Evolutionary conservation across 257 asterid genomes (phyloP).

Genomic region (Solanum chmielewskii): DNA sequence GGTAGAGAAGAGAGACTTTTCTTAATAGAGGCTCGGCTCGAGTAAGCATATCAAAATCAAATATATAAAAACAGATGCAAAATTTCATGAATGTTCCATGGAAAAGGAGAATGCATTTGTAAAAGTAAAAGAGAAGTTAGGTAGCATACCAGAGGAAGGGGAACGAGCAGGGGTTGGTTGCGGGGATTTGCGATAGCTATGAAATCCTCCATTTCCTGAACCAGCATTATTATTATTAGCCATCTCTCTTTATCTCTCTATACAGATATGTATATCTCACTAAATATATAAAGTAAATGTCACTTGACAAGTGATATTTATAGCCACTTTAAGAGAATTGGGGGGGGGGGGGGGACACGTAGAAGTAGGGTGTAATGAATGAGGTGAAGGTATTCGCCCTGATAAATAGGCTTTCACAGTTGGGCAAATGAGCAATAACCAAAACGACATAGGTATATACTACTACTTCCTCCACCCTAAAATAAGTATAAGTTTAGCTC

Average conservation of each 20-base stretch:
- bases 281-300: not conserved
- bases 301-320: not conserved
- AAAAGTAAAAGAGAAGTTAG: not conserved
- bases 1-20: not conserved
- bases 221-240: not conserved
- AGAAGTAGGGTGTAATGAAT: slow-evolving; percentile 47
- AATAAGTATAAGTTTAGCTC: not conserved
- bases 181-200: slow-evolving; percentile 40
- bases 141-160: not conserved
- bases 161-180: slow-evolving; percentile 5
- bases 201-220: slow-evolving; percentile 43
- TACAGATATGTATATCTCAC: not conserved
- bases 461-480: not conserved
- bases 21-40: not conserved
- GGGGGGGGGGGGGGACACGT: slow-evolving; percentile 11
- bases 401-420: slow-evolving; percentile 26
- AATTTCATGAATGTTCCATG: not conserved
- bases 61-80: not conserved
- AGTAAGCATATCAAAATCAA: not conserved
- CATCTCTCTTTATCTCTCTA: not conserved
- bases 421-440: slow-evolving; percentile 34
- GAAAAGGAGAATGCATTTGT: not conserved
- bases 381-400: slow-evolving; percentile 48
- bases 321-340: not conserved
- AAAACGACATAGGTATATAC: not conserved